Percentiles rank a stretch among this genome's conserved stretches.
phyloP scores from a whole-genome alignment of 2,329 filamentous ascomycete genomes.

The Fonsecaea pugnacius region DNA sequence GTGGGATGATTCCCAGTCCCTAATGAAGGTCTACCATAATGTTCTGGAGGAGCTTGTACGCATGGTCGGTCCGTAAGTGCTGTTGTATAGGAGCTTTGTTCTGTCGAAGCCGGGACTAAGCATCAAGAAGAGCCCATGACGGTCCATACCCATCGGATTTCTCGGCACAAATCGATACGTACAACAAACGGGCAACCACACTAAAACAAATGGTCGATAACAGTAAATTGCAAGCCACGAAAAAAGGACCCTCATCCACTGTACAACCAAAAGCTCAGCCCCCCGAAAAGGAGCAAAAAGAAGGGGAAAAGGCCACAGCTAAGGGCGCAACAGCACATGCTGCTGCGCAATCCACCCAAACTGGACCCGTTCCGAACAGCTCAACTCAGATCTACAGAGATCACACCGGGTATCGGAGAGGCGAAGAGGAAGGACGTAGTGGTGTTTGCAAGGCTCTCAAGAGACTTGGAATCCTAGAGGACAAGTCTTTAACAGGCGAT shows the following conservation, averaged over 20 bases:
- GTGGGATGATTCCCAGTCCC: not conserved
- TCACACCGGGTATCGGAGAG: constrained; percentile 1
- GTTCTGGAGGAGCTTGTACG: not conserved
- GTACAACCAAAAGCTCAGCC: not conserved
- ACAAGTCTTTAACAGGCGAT: constrained; percentile 1
- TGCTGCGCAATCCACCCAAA: not conserved
- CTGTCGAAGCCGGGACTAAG: not conserved
- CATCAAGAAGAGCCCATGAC: not conserved
- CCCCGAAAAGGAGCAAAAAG: not conserved
- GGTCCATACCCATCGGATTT: not conserved
- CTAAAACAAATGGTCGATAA: not conserved
- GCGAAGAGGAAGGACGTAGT: constrained; percentile 3
- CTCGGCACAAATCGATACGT: not conserved
- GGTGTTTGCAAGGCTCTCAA: constrained; percentile 4
- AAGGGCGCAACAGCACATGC: not conserved
- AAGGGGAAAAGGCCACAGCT: not conserved
- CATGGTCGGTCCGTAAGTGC: constrained; percentile 1
- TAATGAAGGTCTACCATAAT: not conserved
- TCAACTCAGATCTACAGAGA: not conserved
- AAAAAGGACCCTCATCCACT: not conserved
- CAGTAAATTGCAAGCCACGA: not conserved
- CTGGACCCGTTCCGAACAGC: not conserved
- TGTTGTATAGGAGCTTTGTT: not conserved
- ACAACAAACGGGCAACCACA: not conserved
- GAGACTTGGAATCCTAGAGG: constrained; percentile 3